phyloP scores from a whole-genome alignment of 1,284 basidiomycete species.

The Agroathelia rolfsii region DNA sequence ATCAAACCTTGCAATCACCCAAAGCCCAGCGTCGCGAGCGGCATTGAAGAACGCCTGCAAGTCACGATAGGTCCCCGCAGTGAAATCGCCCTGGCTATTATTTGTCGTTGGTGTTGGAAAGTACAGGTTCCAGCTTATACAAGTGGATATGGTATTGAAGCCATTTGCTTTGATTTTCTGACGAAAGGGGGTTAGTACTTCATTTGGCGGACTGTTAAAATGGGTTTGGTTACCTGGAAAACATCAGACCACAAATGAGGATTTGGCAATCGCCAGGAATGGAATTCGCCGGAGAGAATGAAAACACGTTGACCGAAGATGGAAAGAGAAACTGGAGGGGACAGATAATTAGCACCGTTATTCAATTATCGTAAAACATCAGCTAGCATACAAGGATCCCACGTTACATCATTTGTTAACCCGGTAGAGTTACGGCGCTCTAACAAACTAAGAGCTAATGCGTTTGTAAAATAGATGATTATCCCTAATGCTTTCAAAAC shows the following conservation, averaged over 20 bases:
- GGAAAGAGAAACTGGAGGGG: conserved; percentile 37
- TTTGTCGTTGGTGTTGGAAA: conserved; percentile 37
- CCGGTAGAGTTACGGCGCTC: conserved; percentile 27
- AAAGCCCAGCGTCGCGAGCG: conserved; percentile 39
- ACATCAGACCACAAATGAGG: conserved; percentile 45
- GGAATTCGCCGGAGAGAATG: conserved; percentile 39
- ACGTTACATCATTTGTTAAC: conserved; percentile 37
- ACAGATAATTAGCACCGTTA: too few species aligned
- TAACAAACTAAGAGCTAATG: too few species aligned
- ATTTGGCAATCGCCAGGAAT: conserved; percentile 38
- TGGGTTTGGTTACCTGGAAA: too few species aligned
- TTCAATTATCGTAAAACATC: too few species aligned
- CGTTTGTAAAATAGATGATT: too few species aligned
- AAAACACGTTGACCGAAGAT: conserved; percentile 40
- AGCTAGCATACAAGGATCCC: conserved; percentile 46
- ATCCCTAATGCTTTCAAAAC: too few species aligned
- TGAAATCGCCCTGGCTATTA: conserved; percentile 37
- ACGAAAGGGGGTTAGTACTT: too few species aligned
- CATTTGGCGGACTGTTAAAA: too few species aligned
- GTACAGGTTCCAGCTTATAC: conserved; percentile 39
- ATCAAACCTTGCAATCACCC: conserved; percentile 37
- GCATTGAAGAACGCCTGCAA: conserved; percentile 43
- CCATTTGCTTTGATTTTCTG: conserved; percentile 51
- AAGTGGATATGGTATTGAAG: conserved; percentile 48
- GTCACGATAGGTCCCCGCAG: conserved; percentile 36